Evolutionary conservation across 371 early-diverging fungal species (phyloP).

Genomic region (Cokeromyces recurvatus): DNA sequence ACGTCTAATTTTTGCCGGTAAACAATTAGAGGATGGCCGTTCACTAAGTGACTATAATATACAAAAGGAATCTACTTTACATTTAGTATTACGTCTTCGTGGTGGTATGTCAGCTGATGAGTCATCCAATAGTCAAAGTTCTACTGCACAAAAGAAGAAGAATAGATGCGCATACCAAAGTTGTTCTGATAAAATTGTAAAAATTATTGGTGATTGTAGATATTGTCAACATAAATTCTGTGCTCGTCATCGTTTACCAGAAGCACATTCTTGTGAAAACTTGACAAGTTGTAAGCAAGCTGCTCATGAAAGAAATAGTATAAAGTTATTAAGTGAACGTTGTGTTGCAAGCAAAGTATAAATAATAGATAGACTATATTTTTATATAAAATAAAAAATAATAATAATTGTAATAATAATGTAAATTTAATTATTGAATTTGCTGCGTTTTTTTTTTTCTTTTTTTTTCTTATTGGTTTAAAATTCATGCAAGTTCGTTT

Average conservation of each 20-base stretch:
- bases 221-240: slow-evolving; percentile 52
- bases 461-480: too few species aligned
- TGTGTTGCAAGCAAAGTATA: slow-evolving; percentile 66
- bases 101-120: slow-evolving; percentile 50
- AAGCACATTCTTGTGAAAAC: slow-evolving; percentile 64
- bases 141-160: slow-evolving; percentile 10
- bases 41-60: slow-evolving; percentile 62
- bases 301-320: slow-evolving; percentile 47
- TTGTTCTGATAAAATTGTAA: slow-evolving; percentile 39
- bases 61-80: slow-evolving; percentile 48
- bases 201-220: slow-evolving; percentile 49
- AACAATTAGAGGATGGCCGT: slow-evolving; percentile 97
- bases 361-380: too few species aligned
- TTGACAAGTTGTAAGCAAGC: slow-evolving; percentile 52
- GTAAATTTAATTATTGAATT: too few species aligned
- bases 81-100: slow-evolving; percentile 91
- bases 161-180: slow-evolving; percentile 30
- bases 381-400: too few species aligned
- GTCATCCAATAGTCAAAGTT: neutral
- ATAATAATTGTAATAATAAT: too few species aligned
- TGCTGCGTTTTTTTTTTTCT: too few species aligned
- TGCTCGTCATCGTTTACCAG: slow-evolving; percentile 60
- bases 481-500: too few species aligned
- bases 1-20: slow-evolving; percentile 56
- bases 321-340: slow-evolving; percentile 57